Evolutionary conservation across 345 rosid species (phyloP), one percentile per base, ranked within the genome.

Genomic region (Moricandia moricandioides): DNA sequence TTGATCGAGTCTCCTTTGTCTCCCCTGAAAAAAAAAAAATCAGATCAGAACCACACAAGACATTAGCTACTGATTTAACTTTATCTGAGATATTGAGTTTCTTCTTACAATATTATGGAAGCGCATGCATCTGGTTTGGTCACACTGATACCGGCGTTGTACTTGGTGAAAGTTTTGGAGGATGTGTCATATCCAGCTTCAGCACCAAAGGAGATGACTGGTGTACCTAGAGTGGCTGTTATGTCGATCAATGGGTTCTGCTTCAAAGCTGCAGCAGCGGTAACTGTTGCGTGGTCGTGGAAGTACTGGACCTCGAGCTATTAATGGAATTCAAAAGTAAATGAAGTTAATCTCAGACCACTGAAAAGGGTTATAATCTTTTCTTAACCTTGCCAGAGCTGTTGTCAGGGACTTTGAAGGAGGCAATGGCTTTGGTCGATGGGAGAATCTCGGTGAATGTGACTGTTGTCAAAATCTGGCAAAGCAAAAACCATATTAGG

Each of bases 121-220:
- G 92, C 92, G 67, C 74, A 84, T 3, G 90, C 83, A 54, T 95
- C 97, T 33, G 96, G 91, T 77, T 87, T 92, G 27, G 86, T 77
- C 72, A 90, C 80, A 74, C 89, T 85, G 61, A 95, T 75, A 11
- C 96, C 97, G 6, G 92, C 97, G 34, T 88, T 95, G 88, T 92
- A 90, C 87, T 87, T 95, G 2, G 89, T 85, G 61, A 95, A 84
- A 33, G 70, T 85, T 67, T 92, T 86, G 58, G 86, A 68, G 69
- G 82, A 77, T 16, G 93, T 83, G 64, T 92, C 93, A 62, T 92
- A 95, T n/a, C 97, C 90, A 40, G 96, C 97, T 82, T 92, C 99
- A 3, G 89, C 97, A 80, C 99, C 99, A 82, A 92, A 90, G 67
- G 96, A 90, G 75, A 95, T 82, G 45, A 82, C 64, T 16, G 97